Evolutionary conservation across 2,329 filamentous ascomycete species (phyloP).

Genomic region (Trematosphaeria pertusa): DNA sequence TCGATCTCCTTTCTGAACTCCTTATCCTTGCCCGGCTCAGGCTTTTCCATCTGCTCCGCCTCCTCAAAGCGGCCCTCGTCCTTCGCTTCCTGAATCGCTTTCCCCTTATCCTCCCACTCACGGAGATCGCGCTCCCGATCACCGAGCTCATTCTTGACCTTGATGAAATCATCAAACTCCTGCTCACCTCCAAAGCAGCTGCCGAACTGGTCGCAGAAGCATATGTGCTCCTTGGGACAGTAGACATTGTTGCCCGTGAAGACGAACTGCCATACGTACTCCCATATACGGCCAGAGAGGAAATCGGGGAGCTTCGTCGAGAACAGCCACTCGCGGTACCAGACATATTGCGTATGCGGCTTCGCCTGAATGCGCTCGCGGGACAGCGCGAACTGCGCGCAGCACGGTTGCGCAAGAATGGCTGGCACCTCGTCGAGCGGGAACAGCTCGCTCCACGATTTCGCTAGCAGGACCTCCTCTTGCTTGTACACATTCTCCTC

Average conservation of each 20-base stretch:
- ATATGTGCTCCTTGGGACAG: constrained; percentile 62
- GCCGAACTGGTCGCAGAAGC: constrained; percentile 70
- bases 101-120: constrained; percentile 52
- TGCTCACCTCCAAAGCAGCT: constrained; percentile 64
- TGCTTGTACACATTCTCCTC: constrained; percentile 48
- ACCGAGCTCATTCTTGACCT: constrained; percentile 52
- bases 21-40: constrained; percentile 52
- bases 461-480: constrained; percentile 54
- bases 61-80: constrained; percentile 45
- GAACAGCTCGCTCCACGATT: constrained; percentile 57
- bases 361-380: constrained; percentile 63
- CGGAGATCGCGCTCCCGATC: constrained; percentile 52
- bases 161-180: constrained; percentile 57
- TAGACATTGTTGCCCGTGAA: constrained; percentile 60
- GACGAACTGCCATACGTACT: constrained; percentile 70
- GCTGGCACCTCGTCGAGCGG: constrained; percentile 55
- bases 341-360: constrained; percentile 61
- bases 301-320: constrained; percentile 63
- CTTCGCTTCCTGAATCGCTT: constrained; percentile 44
- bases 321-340: constrained; percentile 67
- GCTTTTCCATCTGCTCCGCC: constrained; percentile 39
- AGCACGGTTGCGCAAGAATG: constrained; percentile 67
- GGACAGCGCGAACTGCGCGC: constrained; percentile 69
- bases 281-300: constrained; percentile 66
- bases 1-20: constrained; percentile 55